Percentiles rank a stretch among this genome's conserved stretches.
phyloP scores from a whole-genome alignment of 129 eudicot genomes.

The Chrysanthemum lavandulifolium region DNA sequence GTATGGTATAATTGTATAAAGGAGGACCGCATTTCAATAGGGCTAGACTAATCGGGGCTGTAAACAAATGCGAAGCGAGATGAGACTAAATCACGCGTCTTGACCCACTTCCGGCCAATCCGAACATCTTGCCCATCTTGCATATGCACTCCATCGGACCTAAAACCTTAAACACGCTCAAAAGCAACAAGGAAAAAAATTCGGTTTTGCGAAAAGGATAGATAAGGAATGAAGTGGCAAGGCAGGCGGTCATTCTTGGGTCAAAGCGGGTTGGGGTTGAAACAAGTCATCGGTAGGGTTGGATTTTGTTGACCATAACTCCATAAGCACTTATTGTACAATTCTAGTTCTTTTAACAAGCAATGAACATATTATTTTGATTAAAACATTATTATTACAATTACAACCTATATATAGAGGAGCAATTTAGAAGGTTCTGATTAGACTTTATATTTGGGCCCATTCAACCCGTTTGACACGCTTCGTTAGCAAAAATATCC shows the following conservation, averaged over 20 bases:
- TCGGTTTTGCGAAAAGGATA: background rate
- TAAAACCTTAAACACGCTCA: conserved; percentile 62
- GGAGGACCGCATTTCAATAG: conserved; percentile 1
- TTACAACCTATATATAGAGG: too few relatives aligned
- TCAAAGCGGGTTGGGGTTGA: background rate
- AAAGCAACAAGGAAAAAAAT: background rate
- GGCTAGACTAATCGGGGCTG: conserved; percentile 9
- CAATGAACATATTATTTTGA: too few relatives aligned
- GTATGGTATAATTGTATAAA: background rate
- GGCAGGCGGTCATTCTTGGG: background rate
- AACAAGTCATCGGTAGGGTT: background rate
- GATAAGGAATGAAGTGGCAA: background rate
- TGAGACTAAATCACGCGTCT: conserved; percentile 33
- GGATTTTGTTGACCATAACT: background rate
- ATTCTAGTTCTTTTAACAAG: too few relatives aligned
- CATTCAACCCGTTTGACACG: too few relatives aligned
- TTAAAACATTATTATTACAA: too few relatives aligned
- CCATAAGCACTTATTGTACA: background rate
- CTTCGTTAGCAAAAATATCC: background rate
- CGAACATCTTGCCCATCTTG: conserved; percentile 43
- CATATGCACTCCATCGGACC: conserved; percentile 70
- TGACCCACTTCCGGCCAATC: conserved; percentile 57
- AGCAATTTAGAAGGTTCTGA: too few relatives aligned
- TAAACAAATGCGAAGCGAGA: conserved; percentile 26
- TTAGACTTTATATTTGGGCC: too few relatives aligned